A percentile compares a stretch with the other conserved stretches of the same genome.
Evolutionary conservation across 2,329 filamentous ascomycete species (phyloP).

Genomic region (Fusarium oxysporum): DNA sequence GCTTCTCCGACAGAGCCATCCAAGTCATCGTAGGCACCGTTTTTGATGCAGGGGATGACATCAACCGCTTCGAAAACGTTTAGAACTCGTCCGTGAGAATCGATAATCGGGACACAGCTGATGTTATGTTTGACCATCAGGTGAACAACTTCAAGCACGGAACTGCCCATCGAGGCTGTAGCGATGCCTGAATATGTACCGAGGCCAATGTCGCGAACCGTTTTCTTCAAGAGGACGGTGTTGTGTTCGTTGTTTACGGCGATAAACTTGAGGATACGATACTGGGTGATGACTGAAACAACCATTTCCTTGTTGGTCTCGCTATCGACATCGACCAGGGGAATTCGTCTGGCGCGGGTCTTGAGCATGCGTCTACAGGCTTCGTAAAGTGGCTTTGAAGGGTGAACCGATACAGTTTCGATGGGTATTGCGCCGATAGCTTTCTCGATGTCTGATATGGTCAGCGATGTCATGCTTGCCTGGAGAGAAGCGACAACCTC

Average conservation of each 20-base stretch:
- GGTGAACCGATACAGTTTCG: constrained; percentile 96
- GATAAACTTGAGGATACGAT: constrained; percentile 98
- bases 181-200: constrained; percentile 86
- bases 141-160: constrained; percentile 94
- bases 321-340: constrained; percentile 91
- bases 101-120: constrained; percentile 92
- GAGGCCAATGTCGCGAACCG: constrained; percentile 83
- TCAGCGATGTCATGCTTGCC: constrained; percentile 34
- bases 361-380: constrained; percentile 94
- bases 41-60: constrained; percentile 95
- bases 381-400: constrained; percentile 90
- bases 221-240: constrained; percentile 89
- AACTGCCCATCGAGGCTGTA: constrained; percentile 87
- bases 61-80: constrained; percentile 99
- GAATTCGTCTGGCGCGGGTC: constrained; percentile 92
- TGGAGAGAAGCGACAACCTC: constrained; percentile 67
- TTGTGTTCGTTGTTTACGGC: constrained; percentile 90
- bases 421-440: constrained; percentile 91
- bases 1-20: constrained; percentile 89
- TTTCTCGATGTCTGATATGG: constrained; percentile 84
- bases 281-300: constrained; percentile 97
- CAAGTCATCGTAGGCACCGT: constrained; percentile 91
- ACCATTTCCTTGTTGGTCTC: constrained; percentile 94
- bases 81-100: constrained; percentile 79
- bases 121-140: constrained; percentile 93